Conservation (phyloP, 2,329 filamentous ascomycete genomes). For the Cordyceps farinosa region DNA sequence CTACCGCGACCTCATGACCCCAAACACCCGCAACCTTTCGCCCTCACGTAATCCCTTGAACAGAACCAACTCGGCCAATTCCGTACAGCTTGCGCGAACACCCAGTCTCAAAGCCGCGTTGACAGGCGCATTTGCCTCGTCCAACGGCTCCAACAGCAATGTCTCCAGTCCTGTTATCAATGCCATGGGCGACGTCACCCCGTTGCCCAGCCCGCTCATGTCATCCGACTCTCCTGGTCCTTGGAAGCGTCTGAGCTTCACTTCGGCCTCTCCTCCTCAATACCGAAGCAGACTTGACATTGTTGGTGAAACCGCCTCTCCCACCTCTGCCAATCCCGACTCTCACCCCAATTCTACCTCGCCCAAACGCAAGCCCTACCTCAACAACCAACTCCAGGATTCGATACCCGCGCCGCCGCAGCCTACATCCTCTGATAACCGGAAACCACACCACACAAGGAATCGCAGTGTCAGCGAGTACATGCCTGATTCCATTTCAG, state of each 20-base stretch:
- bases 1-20: slow-evolving; percentile 9
- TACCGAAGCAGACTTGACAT: slow-evolving; percentile 25
- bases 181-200: slow-evolving; percentile 75
- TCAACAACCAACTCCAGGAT: slow-evolving; percentile 24
- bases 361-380: slow-evolving; percentile 56
- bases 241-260: slow-evolving; percentile 54
- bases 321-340: slow-evolving; percentile 41
- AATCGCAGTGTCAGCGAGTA: slow-evolving; percentile 91
- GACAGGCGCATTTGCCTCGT: slow-evolving; percentile 44
- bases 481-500: slow-evolving; percentile 65
- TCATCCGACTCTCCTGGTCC: slow-evolving; percentile 62
- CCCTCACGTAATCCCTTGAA: slow-evolving; percentile 29
- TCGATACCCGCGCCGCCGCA: neutral
- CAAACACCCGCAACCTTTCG: slow-evolving; percentile 12
- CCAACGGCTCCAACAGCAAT: slow-evolving; percentile 60
- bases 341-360: slow-evolving; percentile 31
- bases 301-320: slow-evolving; percentile 24
- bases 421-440: neutral
- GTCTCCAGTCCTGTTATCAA: slow-evolving; percentile 71
- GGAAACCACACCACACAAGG: slow-evolving; percentile 48
- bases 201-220: slow-evolving; percentile 71
- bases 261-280: slow-evolving; percentile 42
- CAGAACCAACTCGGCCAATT: slow-evolving; percentile 30
- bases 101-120: slow-evolving; percentile 59
- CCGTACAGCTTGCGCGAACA: slow-evolving; percentile 53